Evolutionary conservation across 208 protist species (phyloP).

Genomic region (Endotrypanum monterogeii): DNA sequence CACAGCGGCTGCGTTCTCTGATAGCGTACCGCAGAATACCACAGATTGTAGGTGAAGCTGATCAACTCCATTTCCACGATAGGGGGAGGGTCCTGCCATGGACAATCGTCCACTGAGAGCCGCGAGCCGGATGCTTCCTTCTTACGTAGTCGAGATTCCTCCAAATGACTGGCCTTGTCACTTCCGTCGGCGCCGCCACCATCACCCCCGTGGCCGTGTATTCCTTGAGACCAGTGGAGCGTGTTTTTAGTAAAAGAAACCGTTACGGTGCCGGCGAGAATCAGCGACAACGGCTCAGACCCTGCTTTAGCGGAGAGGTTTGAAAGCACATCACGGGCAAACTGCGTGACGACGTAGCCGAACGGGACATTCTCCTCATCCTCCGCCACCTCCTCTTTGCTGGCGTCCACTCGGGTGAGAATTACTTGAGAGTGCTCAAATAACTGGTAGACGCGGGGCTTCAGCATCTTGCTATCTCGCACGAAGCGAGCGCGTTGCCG

Average conservation of each 20-base stretch:
- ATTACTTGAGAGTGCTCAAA: conserved; percentile 50
- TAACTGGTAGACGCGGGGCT: conserved; percentile 54
- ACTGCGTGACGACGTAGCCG: conserved; percentile 59
- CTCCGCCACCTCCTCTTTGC: conserved; percentile 51
- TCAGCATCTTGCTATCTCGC: conserved; percentile 71
- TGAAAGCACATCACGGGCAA: conserved; percentile 39
- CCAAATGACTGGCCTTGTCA: too few species aligned
- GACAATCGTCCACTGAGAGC: conserved; percentile 6
- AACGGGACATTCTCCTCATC: conserved; percentile 61
- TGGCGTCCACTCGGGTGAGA: conserved; percentile 41
- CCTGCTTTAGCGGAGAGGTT: conserved; percentile 27
- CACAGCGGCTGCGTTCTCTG: conserved; percentile 65
- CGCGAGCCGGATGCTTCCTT: background rate
- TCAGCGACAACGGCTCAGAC: conserved; percentile 20
- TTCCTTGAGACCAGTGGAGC: background rate
- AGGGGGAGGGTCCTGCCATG: conserved; percentile 17
- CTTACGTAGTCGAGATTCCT: background rate
- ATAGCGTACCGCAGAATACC: conserved; percentile 61
- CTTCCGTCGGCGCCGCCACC: background rate
- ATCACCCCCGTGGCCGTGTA: too few species aligned
- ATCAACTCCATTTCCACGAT: conserved; percentile 65
- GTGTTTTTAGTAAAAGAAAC: background rate
- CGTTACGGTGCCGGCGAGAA: conserved; percentile 33
- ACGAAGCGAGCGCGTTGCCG: conserved; percentile 37
- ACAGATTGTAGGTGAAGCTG: conserved; percentile 76